Conservation (phyloP, 2,329 filamentous ascomycete species). For the Chaetomiaceae sp. region DNA sequence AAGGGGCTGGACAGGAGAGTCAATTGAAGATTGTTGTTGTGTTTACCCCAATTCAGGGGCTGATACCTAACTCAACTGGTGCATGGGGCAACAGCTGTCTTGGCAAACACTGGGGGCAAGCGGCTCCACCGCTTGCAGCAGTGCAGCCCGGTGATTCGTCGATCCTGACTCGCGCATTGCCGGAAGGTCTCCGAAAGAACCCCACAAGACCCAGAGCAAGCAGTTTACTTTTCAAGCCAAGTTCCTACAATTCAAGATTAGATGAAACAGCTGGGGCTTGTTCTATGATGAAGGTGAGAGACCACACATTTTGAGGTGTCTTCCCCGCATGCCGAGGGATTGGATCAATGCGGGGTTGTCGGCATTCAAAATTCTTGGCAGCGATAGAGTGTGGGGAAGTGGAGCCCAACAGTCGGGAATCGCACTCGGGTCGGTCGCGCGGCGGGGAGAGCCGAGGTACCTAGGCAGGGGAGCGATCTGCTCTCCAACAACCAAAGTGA, state of each 20-base stretch:
- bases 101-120: not conserved
- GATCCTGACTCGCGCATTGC: not conserved
- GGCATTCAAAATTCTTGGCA: too few relatives aligned
- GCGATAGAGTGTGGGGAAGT: constrained; percentile 1
- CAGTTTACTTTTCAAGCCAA: not conserved
- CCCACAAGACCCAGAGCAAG: not conserved
- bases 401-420: not conserved
- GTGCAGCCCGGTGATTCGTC: not conserved
- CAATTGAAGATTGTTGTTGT: not conserved
- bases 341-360: constrained; percentile 16
- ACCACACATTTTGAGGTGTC: too few relatives aligned
- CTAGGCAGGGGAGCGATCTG: too few relatives aligned
- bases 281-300: too few relatives aligned
- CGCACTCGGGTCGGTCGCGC: too few relatives aligned
- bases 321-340: too few relatives aligned
- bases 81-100: not conserved
- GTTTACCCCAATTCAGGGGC: constrained; percentile 9
- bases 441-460: too few relatives aligned
- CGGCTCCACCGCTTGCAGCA: too few relatives aligned
- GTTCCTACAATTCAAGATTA: not conserved
- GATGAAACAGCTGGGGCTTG: not conserved
- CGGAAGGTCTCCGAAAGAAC: not conserved
- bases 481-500: too few relatives aligned
- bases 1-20: too few relatives aligned
- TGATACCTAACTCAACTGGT: too few relatives aligned